Conservation (phyloP, 345 rosid genomes). For the Sonneratia alba region DNA sequence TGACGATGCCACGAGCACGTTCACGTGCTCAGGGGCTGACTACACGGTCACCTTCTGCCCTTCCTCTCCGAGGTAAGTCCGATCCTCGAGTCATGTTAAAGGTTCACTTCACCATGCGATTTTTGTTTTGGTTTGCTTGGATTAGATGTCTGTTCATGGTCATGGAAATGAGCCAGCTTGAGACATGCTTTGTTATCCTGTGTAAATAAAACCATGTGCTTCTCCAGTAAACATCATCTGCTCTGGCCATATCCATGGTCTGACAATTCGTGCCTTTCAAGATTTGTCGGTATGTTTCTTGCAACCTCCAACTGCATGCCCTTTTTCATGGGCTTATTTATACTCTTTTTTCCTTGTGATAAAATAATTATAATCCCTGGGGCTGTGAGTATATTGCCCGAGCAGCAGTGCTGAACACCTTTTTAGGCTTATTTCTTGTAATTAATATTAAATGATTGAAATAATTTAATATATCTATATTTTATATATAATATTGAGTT, state of each 20-base stretch:
- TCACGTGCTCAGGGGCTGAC: constrained; percentile 85
- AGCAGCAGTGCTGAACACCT: not conserved
- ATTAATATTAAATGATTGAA: no score
- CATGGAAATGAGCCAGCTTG: no score
- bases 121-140: not conserved
- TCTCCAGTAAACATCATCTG: not conserved
- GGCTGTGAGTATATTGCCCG: not conserved
- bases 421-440: not conserved
- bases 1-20: constrained; percentile 88
- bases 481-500: no score
- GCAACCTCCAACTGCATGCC: not conserved
- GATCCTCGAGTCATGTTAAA: no score
- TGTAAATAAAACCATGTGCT: not conserved
- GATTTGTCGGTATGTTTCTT: not conserved
- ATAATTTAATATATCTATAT: no score
- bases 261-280: not conserved
- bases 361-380: not conserved
- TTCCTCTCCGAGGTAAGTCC: constrained; percentile 61
- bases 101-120: not conserved
- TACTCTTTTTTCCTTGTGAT: not conserved
- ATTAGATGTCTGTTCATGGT: no score
- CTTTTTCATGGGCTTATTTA: not conserved
- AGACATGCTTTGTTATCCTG: not conserved
- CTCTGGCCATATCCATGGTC: not conserved
- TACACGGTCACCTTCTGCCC: constrained; percentile 94